Percentiles rank a stretch among this genome's conserved stretches.
These are phyloP conservation scores for Tausonia pullulans DNA, from an alignment of 1,284 basidiomycete species.

Conservation along the genomic window DNA sequence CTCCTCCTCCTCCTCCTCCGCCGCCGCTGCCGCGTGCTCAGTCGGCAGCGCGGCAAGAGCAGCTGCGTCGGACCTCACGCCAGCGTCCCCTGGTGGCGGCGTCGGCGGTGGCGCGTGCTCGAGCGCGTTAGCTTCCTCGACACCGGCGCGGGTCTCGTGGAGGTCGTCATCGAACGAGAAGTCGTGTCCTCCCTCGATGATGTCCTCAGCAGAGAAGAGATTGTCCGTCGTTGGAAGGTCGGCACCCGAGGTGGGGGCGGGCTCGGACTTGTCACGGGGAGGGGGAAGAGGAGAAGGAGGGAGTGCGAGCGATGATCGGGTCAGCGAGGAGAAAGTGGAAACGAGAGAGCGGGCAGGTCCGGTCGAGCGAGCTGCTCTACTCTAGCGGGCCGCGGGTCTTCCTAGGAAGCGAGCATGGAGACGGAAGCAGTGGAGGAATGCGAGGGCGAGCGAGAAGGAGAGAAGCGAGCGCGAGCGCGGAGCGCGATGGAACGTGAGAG, in stretches of 20 bases:
- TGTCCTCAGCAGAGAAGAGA: neutral
- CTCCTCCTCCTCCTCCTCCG: neutral
- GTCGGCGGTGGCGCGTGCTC: too few relatives aligned
- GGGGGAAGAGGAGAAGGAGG: neutral
- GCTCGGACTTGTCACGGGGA: neutral
- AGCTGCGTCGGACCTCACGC: too few relatives aligned
- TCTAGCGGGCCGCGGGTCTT: too few relatives aligned
- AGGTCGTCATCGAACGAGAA: too few relatives aligned
- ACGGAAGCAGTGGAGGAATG: neutral
- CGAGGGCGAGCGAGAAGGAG: neutral
- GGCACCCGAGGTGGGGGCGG: neutral
- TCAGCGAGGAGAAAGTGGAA: neutral
- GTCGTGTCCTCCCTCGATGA: neutral
- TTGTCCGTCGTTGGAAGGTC: neutral
- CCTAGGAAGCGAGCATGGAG: neutral
- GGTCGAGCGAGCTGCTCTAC: neutral
- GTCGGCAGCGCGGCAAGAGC: too few relatives aligned
- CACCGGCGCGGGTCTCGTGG: too few relatives aligned
- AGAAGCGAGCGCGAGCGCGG: neutral
- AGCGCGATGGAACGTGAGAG: too few relatives aligned
- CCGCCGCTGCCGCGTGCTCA: neutral
- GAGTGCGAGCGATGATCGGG: neutral
- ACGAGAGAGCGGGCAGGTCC: neutral
- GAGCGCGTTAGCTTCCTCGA: too few relatives aligned
- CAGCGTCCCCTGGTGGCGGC: too few relatives aligned